These are phyloP conservation scores for Emericellopsis terricola DNA, from an alignment of 495 filamentous ascomycete species.

Conservation along the genomic window DNA sequence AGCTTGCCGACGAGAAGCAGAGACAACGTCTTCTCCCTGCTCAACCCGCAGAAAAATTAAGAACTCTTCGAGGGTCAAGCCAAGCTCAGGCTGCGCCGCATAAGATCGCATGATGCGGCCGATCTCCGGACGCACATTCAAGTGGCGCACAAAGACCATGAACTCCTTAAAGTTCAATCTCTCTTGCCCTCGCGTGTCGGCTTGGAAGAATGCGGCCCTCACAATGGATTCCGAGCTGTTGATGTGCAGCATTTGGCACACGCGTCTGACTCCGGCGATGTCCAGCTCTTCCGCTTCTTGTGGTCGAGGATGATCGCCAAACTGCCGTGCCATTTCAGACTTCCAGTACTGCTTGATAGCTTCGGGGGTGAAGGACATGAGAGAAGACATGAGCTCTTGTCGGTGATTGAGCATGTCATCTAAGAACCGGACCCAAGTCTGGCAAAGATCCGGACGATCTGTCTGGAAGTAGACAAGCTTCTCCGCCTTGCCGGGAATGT, in stretches of 20 bases:
- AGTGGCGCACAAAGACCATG: constrained; percentile 54
- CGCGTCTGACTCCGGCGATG: constrained; percentile 53
- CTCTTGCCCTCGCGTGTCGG: constrained; percentile 42
- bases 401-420: constrained; percentile 66
- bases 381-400: constrained; percentile 70
- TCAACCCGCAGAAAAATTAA: constrained; percentile 50
- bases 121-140: constrained; percentile 76
- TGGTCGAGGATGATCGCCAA: constrained; percentile 26
- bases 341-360: constrained; percentile 69
- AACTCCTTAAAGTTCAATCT: constrained; percentile 62
- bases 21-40: constrained; percentile 59
- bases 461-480: constrained; percentile 69
- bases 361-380: constrained; percentile 66
- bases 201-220: constrained; percentile 53
- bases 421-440: constrained; percentile 65
- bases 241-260: constrained; percentile 80
- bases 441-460: constrained; percentile 44
- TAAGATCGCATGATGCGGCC: constrained; percentile 43
- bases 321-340: constrained; percentile 61
- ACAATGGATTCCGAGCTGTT: constrained; percentile 63
- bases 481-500: constrained; percentile 46
- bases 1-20: constrained; percentile 34
- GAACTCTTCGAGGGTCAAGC: constrained; percentile 56
- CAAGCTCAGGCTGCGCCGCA: constrained; percentile 31
- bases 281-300: constrained; percentile 39